Percentiles rank a stretch among this genome's conserved stretches.
These are phyloP conservation scores for Cystobasidiaceae sp. DNA, from an alignment of 1,284 basidiomycete species.

Conservation along the genomic window DNA sequence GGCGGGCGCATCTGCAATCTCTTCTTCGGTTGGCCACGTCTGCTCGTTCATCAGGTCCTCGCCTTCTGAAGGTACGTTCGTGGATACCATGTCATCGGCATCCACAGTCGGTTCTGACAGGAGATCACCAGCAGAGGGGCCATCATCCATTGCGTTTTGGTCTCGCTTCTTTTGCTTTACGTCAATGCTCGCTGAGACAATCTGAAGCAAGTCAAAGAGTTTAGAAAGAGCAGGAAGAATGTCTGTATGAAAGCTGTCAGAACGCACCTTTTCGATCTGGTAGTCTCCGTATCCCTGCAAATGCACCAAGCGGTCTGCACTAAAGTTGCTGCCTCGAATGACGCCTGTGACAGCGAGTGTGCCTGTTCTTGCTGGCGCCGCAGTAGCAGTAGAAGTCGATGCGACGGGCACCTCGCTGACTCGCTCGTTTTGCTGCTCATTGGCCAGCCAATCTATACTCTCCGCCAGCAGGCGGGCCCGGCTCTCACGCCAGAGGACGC, in stretches of 20 bases:
- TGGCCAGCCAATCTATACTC: constrained; percentile 43
- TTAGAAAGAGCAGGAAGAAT: neutral
- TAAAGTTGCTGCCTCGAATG: constrained; percentile 71
- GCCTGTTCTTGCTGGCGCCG: constrained; percentile 48
- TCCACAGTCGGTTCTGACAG: constrained; percentile 45
- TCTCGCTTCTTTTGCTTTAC: constrained; percentile 36
- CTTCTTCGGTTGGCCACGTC: constrained; percentile 98
- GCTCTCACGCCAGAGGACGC: constrained; percentile 64
- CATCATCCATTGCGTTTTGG: constrained; percentile 36
- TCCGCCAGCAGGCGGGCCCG: constrained; percentile 77
- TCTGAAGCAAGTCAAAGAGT: constrained; percentile 13
- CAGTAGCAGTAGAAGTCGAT: constrained; percentile 30
- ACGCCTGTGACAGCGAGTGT: constrained; percentile 72
- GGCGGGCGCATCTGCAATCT: constrained; percentile 60
- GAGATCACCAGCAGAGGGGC: constrained; percentile 53
- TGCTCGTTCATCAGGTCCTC: constrained; percentile 91
- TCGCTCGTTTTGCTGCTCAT: constrained; percentile 52
- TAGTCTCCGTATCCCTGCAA: constrained; percentile 86
- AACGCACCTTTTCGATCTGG: constrained; percentile 66
- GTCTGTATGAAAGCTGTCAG: neutral
- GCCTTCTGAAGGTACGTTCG: constrained; percentile 61
- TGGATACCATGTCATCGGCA: constrained; percentile 82
- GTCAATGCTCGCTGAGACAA: constrained; percentile 43
- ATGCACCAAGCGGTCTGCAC: constrained; percentile 81
- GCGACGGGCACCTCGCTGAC: neutral